Evolutionary conservation across 2,329 filamentous ascomycete genomes (phyloP), one percentile per base, ranked within the genome.

Genomic region (Arthrobotrys iridis): DNA sequence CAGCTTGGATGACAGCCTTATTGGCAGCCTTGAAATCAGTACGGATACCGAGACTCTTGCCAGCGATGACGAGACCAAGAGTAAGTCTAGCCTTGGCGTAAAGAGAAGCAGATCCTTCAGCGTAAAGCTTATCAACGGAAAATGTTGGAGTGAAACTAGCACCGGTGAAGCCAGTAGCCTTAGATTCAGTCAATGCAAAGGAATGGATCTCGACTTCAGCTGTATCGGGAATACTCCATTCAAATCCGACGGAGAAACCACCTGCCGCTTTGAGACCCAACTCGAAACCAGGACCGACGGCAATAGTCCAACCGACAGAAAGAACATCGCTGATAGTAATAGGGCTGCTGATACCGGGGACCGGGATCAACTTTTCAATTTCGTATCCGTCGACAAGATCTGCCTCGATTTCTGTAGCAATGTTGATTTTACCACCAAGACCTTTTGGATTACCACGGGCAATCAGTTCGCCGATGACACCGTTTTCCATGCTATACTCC

Each of bases 181-280:
- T 60, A 5, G 65, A 70, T 13, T 33, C 35, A 5, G 13, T n/a
- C 20, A 46, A 0, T 10, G 41, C 26, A 3, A 48, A 11, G 15
- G 55, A 35, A 26, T 70, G 55, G n/a, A 70, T 15, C 26, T 70
- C 65, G 20, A 70, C 7, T 2, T 15, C 3, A 2, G 65, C 50
- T 3, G 43, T 70, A 13, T 70, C 55, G 4, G 65, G 65, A 4
- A 70, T 20, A 15, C 55, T n/a, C 41, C 41, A 70, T 18, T 50
- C 35, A 7, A 60, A 24, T 15, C 65, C 65, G 13, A 26, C 41
- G 7, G 30, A 52, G 30, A 70, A 60, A 20, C 20, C 45, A 46
- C 52, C 55, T 10, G 35, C 20, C 4, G 65, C 55, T 35, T 70
- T 70, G 2, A 70, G 18, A 3, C 37, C 46, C 13, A 58, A 37